Percentiles rank a stretch among this genome's conserved stretches.
Conservation (phyloP, 129 eudicot genomes). For the Tagetes erecta region DNA sequence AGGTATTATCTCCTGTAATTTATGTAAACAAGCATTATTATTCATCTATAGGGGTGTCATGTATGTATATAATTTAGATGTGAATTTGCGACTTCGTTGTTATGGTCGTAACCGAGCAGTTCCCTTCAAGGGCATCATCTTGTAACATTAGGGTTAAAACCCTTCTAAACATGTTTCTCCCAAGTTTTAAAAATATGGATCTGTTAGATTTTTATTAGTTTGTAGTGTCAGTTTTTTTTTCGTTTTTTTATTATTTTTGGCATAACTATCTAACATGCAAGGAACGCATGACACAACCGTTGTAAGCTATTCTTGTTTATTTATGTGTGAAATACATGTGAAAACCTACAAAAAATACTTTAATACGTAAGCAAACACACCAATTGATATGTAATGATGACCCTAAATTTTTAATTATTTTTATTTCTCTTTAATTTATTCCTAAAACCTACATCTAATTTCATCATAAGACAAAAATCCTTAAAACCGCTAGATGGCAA, state of each 20-base stretch:
- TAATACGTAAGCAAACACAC: not conserved
- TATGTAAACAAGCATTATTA: slow-evolving; percentile 26
- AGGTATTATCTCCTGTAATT: slow-evolving; percentile 25
- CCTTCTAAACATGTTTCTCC: too few species aligned
- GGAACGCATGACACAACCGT: not conserved
- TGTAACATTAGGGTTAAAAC: too few species aligned
- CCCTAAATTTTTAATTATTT: not conserved
- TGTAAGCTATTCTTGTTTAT: not conserved
- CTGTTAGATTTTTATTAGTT: too few species aligned
- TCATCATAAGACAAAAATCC: too few species aligned
- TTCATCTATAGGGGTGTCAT: slow-evolving; percentile 1
- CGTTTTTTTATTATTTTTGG: too few species aligned
- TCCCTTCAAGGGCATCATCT: too few species aligned
- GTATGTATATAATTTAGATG: slow-evolving; percentile 16
- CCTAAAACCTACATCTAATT: too few species aligned
- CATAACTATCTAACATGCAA: not conserved
- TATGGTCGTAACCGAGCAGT: not conserved
- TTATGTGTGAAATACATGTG: not conserved
- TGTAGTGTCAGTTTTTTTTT: too few species aligned
- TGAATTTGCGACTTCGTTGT: not conserved
- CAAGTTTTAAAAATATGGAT: too few species aligned
- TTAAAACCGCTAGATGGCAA: too few species aligned
- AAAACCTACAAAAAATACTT: not conserved
- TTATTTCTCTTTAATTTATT: too few species aligned
- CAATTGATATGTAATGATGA: not conserved